Conservation (phyloP, 805 yeast species). For the Wickerhamiella azymoides region DNA sequence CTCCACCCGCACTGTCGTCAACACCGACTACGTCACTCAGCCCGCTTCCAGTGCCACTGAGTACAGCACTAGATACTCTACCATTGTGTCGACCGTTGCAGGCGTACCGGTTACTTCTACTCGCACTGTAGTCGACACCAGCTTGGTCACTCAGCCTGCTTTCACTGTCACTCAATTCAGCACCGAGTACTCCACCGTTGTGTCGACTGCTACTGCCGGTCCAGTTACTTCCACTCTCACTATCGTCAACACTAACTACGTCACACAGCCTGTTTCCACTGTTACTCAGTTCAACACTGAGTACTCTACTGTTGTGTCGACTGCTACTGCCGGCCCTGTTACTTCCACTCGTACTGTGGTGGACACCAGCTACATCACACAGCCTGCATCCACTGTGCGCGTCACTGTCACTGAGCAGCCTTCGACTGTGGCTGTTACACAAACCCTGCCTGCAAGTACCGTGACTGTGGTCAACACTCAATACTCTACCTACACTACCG, state of each 20-base stretch:
- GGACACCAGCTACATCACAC: background rate
- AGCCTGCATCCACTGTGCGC: background rate
- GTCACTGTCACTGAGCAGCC: background rate
- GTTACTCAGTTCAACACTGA: background rate
- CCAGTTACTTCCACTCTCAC: background rate
- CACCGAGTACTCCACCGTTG: background rate
- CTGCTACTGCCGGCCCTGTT: background rate
- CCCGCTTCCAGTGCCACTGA: background rate
- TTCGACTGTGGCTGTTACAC: background rate
- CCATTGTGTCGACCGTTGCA: background rate
- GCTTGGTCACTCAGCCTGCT: background rate
- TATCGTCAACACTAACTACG: background rate
- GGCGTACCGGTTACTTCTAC: background rate
- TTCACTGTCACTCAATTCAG: background rate
- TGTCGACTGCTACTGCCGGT: background rate
- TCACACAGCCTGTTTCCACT: background rate
- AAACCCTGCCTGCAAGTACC: background rate
- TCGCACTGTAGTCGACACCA: background rate
- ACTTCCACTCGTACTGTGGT: slow-evolving; percentile 1
- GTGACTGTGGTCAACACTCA: background rate
- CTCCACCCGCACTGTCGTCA: background rate
- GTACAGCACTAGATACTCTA: background rate
- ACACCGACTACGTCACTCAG: background rate
- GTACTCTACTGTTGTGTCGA: background rate
- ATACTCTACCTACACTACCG: background rate